These are phyloP conservation scores for Forsythia suspensa DNA, from an alignment of 257 asterid genomes.

Conservation along the genomic window DNA sequence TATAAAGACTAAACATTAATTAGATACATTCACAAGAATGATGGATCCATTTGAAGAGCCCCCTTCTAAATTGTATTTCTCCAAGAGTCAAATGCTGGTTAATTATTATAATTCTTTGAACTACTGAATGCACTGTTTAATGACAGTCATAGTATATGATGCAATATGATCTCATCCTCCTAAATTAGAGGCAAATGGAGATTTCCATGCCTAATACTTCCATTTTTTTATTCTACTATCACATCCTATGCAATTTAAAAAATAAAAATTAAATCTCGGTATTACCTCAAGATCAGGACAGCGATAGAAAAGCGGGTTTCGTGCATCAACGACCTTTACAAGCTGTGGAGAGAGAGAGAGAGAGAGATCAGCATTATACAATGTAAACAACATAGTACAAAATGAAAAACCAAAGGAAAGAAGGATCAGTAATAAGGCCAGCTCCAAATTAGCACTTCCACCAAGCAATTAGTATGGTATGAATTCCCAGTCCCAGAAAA, in stretches of 20 bases:
- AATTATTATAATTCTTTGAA: neutral
- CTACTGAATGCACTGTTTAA: neutral
- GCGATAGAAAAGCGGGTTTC: conserved; percentile 94
- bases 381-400: conserved; percentile 1
- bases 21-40: neutral
- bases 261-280: neutral
- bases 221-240: neutral
- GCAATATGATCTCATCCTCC: neutral
- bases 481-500: conserved; percentile 6
- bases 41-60: neutral
- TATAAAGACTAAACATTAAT: neutral
- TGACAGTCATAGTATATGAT: neutral
- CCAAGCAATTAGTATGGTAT: neutral
- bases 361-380: conserved; percentile 26
- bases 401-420: conserved; percentile 1
- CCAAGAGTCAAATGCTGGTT: neutral
- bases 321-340: conserved; percentile 98
- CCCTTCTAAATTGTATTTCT: neutral
- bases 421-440: neutral
- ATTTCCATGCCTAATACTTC: neutral
- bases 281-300: conserved; percentile 99
- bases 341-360: conserved; percentile 48
- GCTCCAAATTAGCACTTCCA: neutral
- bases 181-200: neutral
- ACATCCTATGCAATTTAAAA: neutral